A percentile compares a stretch with the other conserved stretches of the same genome.
Evolutionary conservation across 441 rosid species (phyloP).

Genomic region (Isatis lusitanica): DNA sequence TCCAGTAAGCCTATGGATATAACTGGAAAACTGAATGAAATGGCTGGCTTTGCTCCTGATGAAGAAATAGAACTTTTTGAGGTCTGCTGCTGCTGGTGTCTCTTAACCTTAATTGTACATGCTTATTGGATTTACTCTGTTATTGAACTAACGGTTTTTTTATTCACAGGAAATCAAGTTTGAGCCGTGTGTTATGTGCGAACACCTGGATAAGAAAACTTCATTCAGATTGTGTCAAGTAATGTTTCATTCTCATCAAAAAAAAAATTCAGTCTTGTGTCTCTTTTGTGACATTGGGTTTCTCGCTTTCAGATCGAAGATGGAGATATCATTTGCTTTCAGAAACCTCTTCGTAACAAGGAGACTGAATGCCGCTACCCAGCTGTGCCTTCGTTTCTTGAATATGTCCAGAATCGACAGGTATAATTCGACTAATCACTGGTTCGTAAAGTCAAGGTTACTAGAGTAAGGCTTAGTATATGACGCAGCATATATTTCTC

Average conservation of each 20-base stretch:
- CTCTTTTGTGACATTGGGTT: conserved; percentile 22
- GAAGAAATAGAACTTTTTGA: conserved; percentile 90
- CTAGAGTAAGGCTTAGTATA: conserved; percentile 6
- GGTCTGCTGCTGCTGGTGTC: conserved; percentile 46
- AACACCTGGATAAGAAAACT: conserved; percentile 49
- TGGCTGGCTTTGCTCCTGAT: conserved; percentile 90
- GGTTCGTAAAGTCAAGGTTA: conserved; percentile 29
- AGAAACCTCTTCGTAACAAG: conserved; percentile 47
- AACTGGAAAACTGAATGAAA: conserved; percentile 59
- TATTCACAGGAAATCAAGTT: conserved; percentile 62
- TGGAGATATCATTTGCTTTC: conserved; percentile 72
- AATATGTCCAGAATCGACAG: conserved; percentile 71
- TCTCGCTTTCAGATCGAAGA: conserved; percentile 57
- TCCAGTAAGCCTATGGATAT: conserved; percentile 62
- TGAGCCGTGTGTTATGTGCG: conserved; percentile 72
- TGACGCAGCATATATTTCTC: background rate
- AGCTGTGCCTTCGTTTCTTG: conserved; percentile 63
- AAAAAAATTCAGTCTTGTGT: conserved; percentile 15
- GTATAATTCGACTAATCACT: conserved; percentile 49
- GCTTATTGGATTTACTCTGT: background rate
- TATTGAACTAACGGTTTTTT: conserved; percentile 11
- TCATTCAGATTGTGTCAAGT: conserved; percentile 63
- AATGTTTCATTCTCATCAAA: conserved; percentile 25
- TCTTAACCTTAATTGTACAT: background rate
- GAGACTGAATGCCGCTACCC: conserved; percentile 52